Evolutionary conservation across 2,329 filamentous ascomycete genomes (phyloP), one percentile per base, ranked within the genome.

Genomic region (Pyrenochaeta sp.): DNA sequence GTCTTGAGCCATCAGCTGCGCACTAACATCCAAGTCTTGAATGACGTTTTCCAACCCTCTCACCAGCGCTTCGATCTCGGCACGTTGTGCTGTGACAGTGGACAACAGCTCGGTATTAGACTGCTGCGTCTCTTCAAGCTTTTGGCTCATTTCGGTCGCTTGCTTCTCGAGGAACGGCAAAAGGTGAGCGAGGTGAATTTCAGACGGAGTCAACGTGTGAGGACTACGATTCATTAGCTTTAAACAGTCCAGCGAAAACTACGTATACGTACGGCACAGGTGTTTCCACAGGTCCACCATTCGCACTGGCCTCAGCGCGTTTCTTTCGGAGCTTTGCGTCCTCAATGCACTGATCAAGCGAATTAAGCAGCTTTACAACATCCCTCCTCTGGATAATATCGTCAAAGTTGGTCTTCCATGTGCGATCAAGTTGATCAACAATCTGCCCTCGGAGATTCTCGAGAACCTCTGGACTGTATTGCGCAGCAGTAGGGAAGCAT

Each of bases 401-500:
- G n/a, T 87, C 84, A 69, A 88, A 88, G 60, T 88, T 84, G 46
- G 68, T 79, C 69, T 75, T 81, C 58, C 83, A 85, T 45, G 81
- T 80, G 57, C 83, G 81, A 60, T 86, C 83, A 46, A 88, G 70
- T 61, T 86, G 82, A 45, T 80, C 79, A 36, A 84, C 83, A 59
- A 88, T 79, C 59, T 87, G 83, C 48, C 81, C 77, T 75, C 85
- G 84, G 18, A 89, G 76, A 3, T 79, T 78, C 63, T 85, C 81
- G 51, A 89, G 66, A 36, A 80, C 81, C 21, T 81, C 81, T 1
- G 84, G 82, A 10, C 83, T 83, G 63, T 86, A 78, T 63, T 79
- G 76, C 15, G 85, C 83, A 1, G 85, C 82, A 0, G 86, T 89
- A 0, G 86, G 86, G 60, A 88, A 88, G 64, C 86, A 89, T 20